These are phyloP conservation scores for Arxiozyma telluris DNA, from an alignment of 1,139 yeast species.

Conservation along the genomic window DNA sequence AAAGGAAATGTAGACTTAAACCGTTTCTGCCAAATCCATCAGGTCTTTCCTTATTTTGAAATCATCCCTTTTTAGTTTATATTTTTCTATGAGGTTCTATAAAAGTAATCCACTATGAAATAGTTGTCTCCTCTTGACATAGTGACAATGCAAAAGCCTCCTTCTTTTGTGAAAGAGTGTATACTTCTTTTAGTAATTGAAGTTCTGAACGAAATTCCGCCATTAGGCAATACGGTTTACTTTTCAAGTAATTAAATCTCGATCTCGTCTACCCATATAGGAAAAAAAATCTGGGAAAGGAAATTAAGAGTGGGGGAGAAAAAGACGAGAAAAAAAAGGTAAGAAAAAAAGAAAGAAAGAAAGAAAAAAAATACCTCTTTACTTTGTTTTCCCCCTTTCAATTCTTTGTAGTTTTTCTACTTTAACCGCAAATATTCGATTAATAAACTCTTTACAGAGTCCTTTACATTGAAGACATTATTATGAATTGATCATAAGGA, in stretches of 20 bases:
- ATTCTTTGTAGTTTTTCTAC: neutral
- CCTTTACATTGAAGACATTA: neutral
- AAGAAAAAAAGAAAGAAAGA: too few species aligned
- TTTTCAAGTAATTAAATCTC: neutral
- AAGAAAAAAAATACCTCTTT: neutral
- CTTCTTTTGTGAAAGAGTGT: neutral
- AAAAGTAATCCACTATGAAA: too few species aligned
- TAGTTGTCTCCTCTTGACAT: too few species aligned
- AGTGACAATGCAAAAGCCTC: neutral
- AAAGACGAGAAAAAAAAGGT: too few species aligned
- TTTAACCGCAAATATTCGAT: neutral
- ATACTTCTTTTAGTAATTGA: neutral
- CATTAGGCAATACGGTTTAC: neutral
- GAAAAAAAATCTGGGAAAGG: neutral
- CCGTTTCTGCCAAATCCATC: neutral
- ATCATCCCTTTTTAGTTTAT: neutral
- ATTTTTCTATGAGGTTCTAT: neutral
- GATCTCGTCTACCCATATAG: neutral
- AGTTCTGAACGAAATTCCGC: neutral
- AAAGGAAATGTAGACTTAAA: neutral
- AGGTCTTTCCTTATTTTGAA: neutral
- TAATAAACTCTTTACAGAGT: neutral
- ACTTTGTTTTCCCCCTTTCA: neutral
- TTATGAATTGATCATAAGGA: neutral
- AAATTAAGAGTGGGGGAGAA: neutral